Evolutionary conservation across 208 protist species (phyloP).

Genomic region (Strigomonas galati): DNA sequence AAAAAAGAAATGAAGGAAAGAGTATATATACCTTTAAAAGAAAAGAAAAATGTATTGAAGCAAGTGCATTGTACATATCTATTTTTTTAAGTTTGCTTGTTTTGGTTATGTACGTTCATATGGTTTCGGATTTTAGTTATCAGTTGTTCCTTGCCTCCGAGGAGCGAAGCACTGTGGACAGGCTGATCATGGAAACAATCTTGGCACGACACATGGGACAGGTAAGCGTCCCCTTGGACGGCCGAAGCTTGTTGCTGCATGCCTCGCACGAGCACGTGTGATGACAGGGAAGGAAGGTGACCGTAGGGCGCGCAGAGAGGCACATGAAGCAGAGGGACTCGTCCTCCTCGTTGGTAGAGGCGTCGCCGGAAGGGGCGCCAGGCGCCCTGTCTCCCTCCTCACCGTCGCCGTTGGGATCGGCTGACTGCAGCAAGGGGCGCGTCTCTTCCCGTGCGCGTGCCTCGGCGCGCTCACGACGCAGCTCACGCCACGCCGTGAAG

Average conservation of each 20-base stretch:
- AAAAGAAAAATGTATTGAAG: conserved; percentile 15
- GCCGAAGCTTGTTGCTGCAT: conserved; percentile 34
- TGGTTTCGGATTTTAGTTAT: too few species aligned
- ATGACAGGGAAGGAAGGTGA: conserved; percentile 50
- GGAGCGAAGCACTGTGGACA: conserved; percentile 11
- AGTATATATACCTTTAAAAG: not conserved
- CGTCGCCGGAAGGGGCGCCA: not conserved
- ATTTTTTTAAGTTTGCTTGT: not conserved
- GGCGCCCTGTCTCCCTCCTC: not conserved
- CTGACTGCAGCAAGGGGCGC: not conserved
- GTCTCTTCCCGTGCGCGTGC: too few species aligned
- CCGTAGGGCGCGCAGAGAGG: conserved; percentile 21
- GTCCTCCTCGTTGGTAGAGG: conserved; percentile 15
- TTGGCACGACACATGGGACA: conserved; percentile 39
- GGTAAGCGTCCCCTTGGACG: conserved; percentile 21
- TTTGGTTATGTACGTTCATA: too few species aligned
- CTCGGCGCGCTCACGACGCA: not conserved
- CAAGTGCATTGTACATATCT: conserved; percentile 10
- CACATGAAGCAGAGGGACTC: conserved; percentile 39
- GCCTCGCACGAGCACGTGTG: conserved; percentile 43
- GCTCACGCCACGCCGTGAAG: not conserved
- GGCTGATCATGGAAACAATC: conserved; percentile 40
- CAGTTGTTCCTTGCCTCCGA: too few species aligned
- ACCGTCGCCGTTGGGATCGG: not conserved
- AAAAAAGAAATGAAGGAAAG: conserved; percentile 13